These are phyloP conservation scores for Spinacia oleracea DNA, from an alignment of 179 eudicot genomes.

Conservation along the genomic window DNA sequence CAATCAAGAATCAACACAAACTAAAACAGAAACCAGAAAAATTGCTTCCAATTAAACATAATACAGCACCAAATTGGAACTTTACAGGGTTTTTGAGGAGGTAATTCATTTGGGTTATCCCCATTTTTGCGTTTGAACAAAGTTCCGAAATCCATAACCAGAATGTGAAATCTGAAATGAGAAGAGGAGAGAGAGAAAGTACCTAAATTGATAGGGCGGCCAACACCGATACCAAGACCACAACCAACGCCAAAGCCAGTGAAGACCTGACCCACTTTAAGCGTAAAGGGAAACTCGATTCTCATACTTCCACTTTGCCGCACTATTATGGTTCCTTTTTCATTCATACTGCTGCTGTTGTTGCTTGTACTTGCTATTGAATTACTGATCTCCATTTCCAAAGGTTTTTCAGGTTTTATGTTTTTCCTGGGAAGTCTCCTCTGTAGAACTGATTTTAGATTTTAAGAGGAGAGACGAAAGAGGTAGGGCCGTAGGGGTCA, in stretches of 20 bases:
- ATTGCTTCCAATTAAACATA: not conserved
- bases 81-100: slow-evolving; percentile 30
- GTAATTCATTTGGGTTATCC: slow-evolving; percentile 18
- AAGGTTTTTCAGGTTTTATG: no score
- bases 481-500: no score
- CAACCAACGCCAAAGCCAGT: slow-evolving; percentile 97
- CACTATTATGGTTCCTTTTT: slow-evolving; percentile 13
- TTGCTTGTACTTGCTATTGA: slow-evolving; percentile 26
- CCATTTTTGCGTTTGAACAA: slow-evolving; percentile 37
- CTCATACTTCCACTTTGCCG: slow-evolving; percentile 25
- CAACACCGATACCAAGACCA: slow-evolving; percentile 95
- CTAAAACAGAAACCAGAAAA: not conserved
- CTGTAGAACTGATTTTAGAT: no score
- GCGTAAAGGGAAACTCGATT: slow-evolving; percentile 80
- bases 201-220: slow-evolving; percentile 86
- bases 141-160: slow-evolving; percentile 42
- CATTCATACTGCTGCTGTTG: slow-evolving; percentile 5
- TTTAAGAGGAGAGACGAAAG: no score
- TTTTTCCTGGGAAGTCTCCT: no score
- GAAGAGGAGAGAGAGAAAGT: slow-evolving; percentile 13
- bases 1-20: not conserved
- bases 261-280: slow-evolving; percentile 85
- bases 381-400: not conserved
- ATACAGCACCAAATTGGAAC: not conserved
- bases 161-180: not conserved